Conservation (phyloP, 1,139 yeast species). For the Geotrichum bryndzae region DNA sequence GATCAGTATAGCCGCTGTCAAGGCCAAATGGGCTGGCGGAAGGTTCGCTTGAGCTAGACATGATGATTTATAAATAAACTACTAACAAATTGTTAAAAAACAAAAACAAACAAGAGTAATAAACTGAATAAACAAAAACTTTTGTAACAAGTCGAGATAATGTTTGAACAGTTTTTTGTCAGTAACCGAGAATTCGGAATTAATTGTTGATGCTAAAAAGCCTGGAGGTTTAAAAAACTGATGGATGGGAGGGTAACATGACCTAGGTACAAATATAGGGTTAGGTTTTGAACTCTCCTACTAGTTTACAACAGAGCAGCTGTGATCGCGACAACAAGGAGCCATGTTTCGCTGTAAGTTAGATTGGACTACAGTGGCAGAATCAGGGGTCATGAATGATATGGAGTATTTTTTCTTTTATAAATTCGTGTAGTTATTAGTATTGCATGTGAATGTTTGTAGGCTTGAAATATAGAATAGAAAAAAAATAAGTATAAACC, state of each 20-base stretch:
- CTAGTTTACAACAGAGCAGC: too few relatives aligned
- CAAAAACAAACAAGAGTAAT: not conserved
- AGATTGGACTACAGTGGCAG: too few relatives aligned
- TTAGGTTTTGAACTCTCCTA: too few relatives aligned
- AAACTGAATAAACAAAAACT: not conserved
- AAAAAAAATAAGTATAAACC: too few relatives aligned
- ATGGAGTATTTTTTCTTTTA: too few relatives aligned
- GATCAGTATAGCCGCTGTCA: not conserved
- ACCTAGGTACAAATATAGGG: too few relatives aligned
- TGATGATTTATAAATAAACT: not conserved
- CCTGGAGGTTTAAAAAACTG: not conserved
- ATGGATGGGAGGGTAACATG: not conserved
- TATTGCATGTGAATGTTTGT: too few relatives aligned
- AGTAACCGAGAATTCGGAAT: not conserved
- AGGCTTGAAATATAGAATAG: too few relatives aligned
- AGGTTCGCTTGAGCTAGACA: not conserved
- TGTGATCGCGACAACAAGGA: too few relatives aligned
- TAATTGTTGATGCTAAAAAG: not conserved
- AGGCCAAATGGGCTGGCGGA: not conserved
- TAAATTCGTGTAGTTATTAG: too few relatives aligned
- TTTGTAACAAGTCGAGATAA: not conserved
- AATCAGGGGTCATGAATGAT: too few relatives aligned
- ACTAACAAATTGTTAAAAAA: not conserved
- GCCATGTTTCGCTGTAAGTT: too few relatives aligned
- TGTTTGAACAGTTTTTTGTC: not conserved